Base-by-base conservation (phyloP, 225 moss, liverwort and hornwort genomes). In the Pseudoscleropodium purum region DNA sequence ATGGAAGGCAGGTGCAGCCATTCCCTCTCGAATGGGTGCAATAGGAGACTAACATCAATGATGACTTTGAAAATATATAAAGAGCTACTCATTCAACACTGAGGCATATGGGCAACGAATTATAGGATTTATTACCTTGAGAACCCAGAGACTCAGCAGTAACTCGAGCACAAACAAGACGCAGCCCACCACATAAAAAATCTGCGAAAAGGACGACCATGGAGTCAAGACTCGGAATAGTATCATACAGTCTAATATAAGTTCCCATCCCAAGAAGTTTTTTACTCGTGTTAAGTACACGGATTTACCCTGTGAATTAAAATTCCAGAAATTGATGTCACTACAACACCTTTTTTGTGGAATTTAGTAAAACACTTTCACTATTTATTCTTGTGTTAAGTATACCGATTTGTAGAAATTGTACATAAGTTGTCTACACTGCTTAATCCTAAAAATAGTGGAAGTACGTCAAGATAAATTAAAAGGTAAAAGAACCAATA, bases 181-280 rank as follows among this genome's bases (percentile, higher is more conserved):
- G 73, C 91, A 94, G 81, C 98, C 96, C 57, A 99, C 86, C 89
- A 96, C 86, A 82, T 99, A 99, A 75, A 99, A 95, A 57, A 99
- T 89, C 98, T 97, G 96, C 75, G 85, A 51, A 85, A 63, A 79
- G 81, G 41, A 67, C 59, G 39, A 67, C 37, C 66, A 83, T 25
- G 49, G 33, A 26, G 63, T 73, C 73, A 33, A 68, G 43, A 63
- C 49, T 73, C 18, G 74, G 67, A 80, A 75, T 34, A 77, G 27
- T 61, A 62, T 27, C 29, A 37, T 41, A 31, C 57, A 27, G 24
- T 25, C 37, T 81, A 73, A 73, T 60, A 68, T 45, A 24, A 43
- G 67, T 70, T 64, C 34, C 33, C 41, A 89, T 61, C 41, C 67
- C 9, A 56, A 25, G 54, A 61, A 7, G 54, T 52, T 26, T 34